Evolutionary conservation across 208 protist species (phyloP), one percentile per base, ranked within the genome.

Genomic region (Acanthamoeba quina): DNA sequence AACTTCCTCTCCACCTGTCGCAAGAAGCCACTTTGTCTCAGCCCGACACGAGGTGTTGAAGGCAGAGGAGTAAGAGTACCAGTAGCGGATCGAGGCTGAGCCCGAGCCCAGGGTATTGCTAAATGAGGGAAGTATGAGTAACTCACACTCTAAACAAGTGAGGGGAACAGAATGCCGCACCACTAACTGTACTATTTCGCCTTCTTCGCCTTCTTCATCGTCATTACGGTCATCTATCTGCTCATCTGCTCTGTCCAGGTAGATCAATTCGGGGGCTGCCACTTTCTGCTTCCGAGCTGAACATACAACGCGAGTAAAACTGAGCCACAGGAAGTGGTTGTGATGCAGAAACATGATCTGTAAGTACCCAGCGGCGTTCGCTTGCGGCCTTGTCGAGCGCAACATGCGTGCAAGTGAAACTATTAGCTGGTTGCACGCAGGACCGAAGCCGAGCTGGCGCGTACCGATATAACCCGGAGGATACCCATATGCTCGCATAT

Each of bases 41-140:
- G 24, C 5, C n/a, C 13, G 24, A 0, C 66, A 10, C 2, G 60
- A 66, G 17, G 26, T n/a, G 13, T 66, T 10, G 13, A 41, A 41
- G 3, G n/a, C n/a, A 19, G 21, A 62, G 24, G 56, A 17, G 29
- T 34, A 7, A 17, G 15, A 17, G 66, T 34, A 82, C 74, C 37
- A 82, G 17, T 6, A 24, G 31, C 41, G 31, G 74, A 52, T 82
- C 74, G 15, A 82, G 41, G 11, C 5, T 19, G 19, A 82, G 19
- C 0, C n/a, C 11, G 37, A 82, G 74, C 24, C 74, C 74, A 15
- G 74, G 74, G n/a, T 82, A 82, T 15, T 82, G 31, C 74, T 82
- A 56, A 26, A 62, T 7, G 24, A 62, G 56, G 56, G 5, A 13
- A n/a, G 56, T 7, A 13, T 62, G 56, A 62, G 56, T n/a, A 17